Conservation (phyloP, 1,284 basidiomycete species). For the Abortiporus biennis region DNA sequence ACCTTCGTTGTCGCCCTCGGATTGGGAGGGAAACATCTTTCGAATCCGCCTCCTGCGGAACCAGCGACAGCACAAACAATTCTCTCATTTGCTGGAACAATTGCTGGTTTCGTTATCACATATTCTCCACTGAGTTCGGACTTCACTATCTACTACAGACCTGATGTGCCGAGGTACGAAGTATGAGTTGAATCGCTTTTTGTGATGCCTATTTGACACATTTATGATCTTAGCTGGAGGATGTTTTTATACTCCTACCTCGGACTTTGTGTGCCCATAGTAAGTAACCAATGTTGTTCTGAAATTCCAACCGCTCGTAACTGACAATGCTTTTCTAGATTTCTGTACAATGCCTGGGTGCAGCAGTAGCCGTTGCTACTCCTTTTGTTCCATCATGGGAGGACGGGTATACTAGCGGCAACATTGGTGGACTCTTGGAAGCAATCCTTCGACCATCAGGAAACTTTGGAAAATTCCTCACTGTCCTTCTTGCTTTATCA, state of each 20-base stretch:
- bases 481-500: conserved; percentile 76
- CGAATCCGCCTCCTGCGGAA: conserved; percentile 30
- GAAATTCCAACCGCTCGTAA: not conserved
- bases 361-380: conserved; percentile 56
- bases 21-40: conserved; percentile 63
- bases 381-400: conserved; percentile 66
- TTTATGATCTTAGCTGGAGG: conserved; percentile 39
- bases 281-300: conserved; percentile 23
- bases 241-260: conserved; percentile 74
- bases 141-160: conserved; percentile 63
- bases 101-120: conserved; percentile 73
- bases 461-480: conserved; percentile 83
- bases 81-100: conserved; percentile 58
- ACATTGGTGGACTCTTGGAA: conserved; percentile 70
- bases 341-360: conserved; percentile 72
- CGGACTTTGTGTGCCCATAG: conserved; percentile 69
- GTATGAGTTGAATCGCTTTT: not conserved
- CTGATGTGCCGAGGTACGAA: conserved; percentile 50
- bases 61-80: conserved; percentile 50
- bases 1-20: conserved; percentile 74
- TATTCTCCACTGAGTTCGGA: conserved; percentile 65
- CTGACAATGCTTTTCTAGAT: conserved; percentile 30
- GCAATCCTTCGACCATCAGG: conserved; percentile 67
- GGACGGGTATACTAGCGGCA: conserved; percentile 49
- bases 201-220: conserved; percentile 7